Evolutionary conservation across 306 rosid species (phyloP).

Genomic region (Pyrus betulifolia): DNA sequence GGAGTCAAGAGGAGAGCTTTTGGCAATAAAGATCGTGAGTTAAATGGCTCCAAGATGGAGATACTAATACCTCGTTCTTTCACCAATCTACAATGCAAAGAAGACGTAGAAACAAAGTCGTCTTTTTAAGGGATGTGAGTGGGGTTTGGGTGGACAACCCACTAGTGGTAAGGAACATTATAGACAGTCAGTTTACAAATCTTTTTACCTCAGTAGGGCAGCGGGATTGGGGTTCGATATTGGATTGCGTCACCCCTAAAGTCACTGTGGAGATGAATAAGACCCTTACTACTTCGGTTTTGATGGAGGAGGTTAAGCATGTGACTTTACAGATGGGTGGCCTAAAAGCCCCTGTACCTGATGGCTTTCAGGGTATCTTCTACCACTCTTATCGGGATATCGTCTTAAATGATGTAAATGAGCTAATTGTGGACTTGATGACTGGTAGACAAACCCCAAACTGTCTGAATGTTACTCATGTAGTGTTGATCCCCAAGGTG

Average conservation of each 20-base stretch:
- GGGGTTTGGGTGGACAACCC: not conserved
- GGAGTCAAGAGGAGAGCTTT: not conserved
- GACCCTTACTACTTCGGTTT: fast-evolving
- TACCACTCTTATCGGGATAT: not conserved
- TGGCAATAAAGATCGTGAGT: not conserved
- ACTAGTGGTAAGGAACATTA: not conserved
- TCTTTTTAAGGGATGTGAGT: fast-evolving
- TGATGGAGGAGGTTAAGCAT: not conserved
- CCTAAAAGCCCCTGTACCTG: not conserved
- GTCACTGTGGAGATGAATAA: not conserved
- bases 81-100: not conserved
- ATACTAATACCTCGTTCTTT: not conserved
- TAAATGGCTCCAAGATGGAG: not conserved
- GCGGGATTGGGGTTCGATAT: not conserved
- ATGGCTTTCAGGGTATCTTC: not conserved
- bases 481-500: not conserved
- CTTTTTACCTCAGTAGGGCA: not conserved
- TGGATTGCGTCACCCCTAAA: too few species aligned
- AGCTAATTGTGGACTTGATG: too few species aligned
- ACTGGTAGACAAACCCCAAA: fast-evolving
- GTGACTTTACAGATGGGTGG: not conserved
- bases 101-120: not conserved
- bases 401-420: fast-evolving
- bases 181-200: not conserved
- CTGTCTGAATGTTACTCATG: not conserved